Conservation (phyloP, 2,329 filamentous ascomycete genomes). For the Dryadomyces quercus-mongolicae region DNA sequence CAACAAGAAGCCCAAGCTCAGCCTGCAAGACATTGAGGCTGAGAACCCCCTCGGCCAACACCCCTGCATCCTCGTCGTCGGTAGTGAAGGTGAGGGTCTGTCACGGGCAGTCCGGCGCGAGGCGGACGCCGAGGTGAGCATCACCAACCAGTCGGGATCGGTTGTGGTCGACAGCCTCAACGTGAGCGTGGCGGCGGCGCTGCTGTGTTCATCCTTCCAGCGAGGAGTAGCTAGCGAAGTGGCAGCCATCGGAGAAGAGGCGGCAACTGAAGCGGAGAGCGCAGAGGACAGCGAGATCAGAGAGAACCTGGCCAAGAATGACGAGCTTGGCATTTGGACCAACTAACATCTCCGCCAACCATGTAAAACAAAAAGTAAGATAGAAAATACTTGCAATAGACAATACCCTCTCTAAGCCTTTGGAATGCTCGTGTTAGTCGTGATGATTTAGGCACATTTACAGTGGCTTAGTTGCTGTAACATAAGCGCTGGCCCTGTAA, state of each 20-base stretch:
- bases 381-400: not conserved
- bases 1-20: conserved; percentile 22
- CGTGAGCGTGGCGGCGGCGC: conserved; percentile 74
- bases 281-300: conserved; percentile 1
- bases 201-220: conserved; percentile 62
- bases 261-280: not conserved
- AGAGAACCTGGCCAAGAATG: not conserved
- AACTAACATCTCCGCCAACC: not conserved
- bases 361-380: not conserved
- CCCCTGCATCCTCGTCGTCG: conserved; percentile 71
- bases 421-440: too few relatives aligned
- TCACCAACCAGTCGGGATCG: conserved; percentile 41
- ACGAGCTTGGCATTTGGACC: not conserved
- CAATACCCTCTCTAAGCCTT: not conserved
- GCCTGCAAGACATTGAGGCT: conserved; percentile 35
- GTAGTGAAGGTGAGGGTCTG: conserved; percentile 69
- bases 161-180: conserved; percentile 77
- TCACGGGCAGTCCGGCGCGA: conserved; percentile 49
- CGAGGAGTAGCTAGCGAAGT: not conserved
- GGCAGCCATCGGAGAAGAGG: not conserved
- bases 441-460: too few relatives aligned
- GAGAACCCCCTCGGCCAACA: conserved; percentile 40
- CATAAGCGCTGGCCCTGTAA: too few relatives aligned
- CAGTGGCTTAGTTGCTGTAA: too few relatives aligned
- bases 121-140: conserved; percentile 54